Conservation (phyloP, 176 grass and related monocot genomes). For the Phoenix dactylifera region DNA sequence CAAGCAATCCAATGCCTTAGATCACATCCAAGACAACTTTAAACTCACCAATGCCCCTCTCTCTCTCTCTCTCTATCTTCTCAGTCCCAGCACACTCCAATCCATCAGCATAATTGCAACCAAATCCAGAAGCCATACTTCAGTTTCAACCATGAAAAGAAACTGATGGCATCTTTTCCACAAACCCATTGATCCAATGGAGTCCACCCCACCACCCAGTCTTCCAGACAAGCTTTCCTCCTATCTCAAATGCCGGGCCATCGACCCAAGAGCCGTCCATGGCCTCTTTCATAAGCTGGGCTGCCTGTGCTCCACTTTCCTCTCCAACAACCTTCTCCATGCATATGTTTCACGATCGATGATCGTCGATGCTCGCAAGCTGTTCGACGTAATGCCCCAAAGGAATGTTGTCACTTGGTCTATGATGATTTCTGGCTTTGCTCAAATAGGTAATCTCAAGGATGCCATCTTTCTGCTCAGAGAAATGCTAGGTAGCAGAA, state of each 20-base stretch:
- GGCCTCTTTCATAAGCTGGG: slow-evolving; percentile 35
- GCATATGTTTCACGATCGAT: neutral
- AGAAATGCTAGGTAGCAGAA: slow-evolving; percentile 16
- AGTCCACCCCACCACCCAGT: neutral
- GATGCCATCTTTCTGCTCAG: slow-evolving; percentile 24
- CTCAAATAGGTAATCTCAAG: slow-evolving; percentile 18
- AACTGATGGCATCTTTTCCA: too few species aligned
- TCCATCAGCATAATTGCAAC: too few species aligned
- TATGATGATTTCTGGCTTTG: slow-evolving; percentile 28
- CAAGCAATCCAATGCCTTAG: too few species aligned
- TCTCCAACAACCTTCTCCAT: slow-evolving; percentile 41
- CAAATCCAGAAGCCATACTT: too few species aligned
- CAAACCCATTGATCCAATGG: too few species aligned
- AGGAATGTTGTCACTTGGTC: slow-evolving; percentile 45
- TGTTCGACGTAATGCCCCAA: slow-evolving; percentile 58
- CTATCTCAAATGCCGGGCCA: slow-evolving; percentile 18
- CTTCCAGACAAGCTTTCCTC: slow-evolving; percentile 34
- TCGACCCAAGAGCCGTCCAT: slow-evolving; percentile 26
- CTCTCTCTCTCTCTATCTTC: too few species aligned
- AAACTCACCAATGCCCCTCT: too few species aligned
- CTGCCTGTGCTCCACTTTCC: slow-evolving; percentile 32
- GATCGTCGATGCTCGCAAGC: slow-evolving; percentile 19
- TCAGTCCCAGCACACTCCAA: too few species aligned
- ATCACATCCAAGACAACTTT: too few species aligned
- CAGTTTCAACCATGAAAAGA: too few species aligned